These are phyloP conservation scores for Scleromitrula shiraiana DNA, from an alignment of 2,329 filamentous ascomycete genomes.

Conservation along the genomic window DNA sequence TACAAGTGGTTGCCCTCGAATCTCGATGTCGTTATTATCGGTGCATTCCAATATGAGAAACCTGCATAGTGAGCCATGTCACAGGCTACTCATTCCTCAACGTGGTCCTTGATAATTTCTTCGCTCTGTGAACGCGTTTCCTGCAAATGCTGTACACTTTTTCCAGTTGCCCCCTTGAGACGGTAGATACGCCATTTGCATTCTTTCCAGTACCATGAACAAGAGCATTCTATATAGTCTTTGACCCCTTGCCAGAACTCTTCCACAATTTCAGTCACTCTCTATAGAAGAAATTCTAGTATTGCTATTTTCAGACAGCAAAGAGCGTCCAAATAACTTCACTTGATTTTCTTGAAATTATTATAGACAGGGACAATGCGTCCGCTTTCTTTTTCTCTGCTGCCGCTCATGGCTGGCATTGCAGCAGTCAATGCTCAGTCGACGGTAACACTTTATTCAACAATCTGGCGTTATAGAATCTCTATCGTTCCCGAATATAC, in stretches of 20 bases:
- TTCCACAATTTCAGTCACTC: slow-evolving; percentile 2
- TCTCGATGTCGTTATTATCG: neutral
- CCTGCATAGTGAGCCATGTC: neutral
- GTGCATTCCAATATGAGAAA: slow-evolving; percentile 5
- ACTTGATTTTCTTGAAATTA: neutral
- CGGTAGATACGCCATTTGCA: slow-evolving; percentile 1
- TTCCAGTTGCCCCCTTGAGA: neutral
- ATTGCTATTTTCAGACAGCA: slow-evolving; percentile 5
- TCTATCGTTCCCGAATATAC: slow-evolving; percentile 3
- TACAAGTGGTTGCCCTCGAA: neutral
- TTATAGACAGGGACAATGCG: slow-evolving; percentile 6
- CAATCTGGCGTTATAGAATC: slow-evolving; percentile 6
- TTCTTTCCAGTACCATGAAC: slow-evolving; percentile 1
- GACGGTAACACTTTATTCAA: neutral
- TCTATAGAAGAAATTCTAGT: slow-evolving; percentile 1
- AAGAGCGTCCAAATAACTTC: slow-evolving; percentile 1
- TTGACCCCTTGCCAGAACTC: neutral
- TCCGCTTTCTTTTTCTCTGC: slow-evolving; percentile 5
- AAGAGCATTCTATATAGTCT: slow-evolving; percentile 6
- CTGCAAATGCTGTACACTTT: no score
- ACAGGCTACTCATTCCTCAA: neutral
- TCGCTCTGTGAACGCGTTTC: neutral
- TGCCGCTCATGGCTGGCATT: slow-evolving; percentile 2
- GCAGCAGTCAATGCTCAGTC: neutral
- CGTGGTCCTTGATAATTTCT: neutral